Base-by-base conservation (phyloP, 345 rosid species). In the Schrenkiella parvula region DNA sequence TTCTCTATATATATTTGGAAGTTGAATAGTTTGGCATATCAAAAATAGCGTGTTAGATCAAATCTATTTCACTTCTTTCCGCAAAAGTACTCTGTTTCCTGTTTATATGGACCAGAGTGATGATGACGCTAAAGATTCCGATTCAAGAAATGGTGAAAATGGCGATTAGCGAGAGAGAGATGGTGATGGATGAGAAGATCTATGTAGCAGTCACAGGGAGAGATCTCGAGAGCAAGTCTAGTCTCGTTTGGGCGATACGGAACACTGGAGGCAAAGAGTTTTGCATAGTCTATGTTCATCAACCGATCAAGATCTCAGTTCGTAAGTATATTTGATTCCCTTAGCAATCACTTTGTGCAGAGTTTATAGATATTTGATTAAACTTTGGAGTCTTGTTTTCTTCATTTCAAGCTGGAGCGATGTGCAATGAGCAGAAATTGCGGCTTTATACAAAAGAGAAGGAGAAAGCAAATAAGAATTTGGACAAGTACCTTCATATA, bases 261-360 rank as follows among this genome's bases (percentile, higher is more conserved):
- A 77, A 88, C 55, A 82, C 80, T 0, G 83, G 85, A 61, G 87
- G 87, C 53, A 89, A 71, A 77, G 78, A 75, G 67, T 79, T 87
- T 54, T 89, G 93, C 64, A 71, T 92, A 28, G 34, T 88, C 60
- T 80, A 85, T 71, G 95, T 92, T 68, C 87, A 87, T 62, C 82
- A 78, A 50, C 91, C 88, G 0, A 66, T 86, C 0, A 73, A 72
- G 66, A 73, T 73, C 62, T 71, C 48, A 38, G 13, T 6, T 9
- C 1, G 69, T 71, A 62, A 62, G 75, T 71, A 10, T 26, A 1
- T 60, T 70, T 35, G 14, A 18, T 17, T 18, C 3, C 5, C 2
- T 25, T 48, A 17, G 8, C 22, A 37, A 6, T 35, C 21, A 3
- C 43, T 4, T 58, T 34, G 13, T 46, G 38, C 0, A 61, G 13